These are phyloP conservation scores for Russula ochroleuca DNA, from an alignment of 768 basidiomycete genomes.

Conservation along the genomic window DNA sequence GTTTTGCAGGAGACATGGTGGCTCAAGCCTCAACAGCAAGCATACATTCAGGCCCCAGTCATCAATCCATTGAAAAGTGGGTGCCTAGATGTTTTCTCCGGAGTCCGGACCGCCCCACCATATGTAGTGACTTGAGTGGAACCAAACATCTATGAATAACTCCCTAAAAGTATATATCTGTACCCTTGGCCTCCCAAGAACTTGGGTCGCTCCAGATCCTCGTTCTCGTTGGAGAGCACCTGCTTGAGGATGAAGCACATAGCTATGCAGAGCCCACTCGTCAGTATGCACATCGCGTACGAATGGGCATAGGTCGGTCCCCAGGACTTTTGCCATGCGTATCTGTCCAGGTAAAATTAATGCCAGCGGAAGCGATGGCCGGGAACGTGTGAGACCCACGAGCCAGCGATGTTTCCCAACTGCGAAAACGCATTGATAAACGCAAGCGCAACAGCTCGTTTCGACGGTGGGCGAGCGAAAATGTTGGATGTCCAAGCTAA, in stretches of 20 bases:
- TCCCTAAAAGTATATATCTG: conserved; percentile 46
- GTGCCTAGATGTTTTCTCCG: too few relatives aligned
- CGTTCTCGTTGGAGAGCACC: conserved; percentile 34
- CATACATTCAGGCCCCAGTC: too few relatives aligned
- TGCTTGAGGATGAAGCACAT: conserved; percentile 38
- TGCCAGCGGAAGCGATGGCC: conserved; percentile 6
- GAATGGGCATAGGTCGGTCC: conserved; percentile 66
- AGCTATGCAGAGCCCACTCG: conserved; percentile 42
- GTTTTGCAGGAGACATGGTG: too few relatives aligned
- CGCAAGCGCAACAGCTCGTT: conserved; percentile 83
- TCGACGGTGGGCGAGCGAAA: conserved; percentile 77
- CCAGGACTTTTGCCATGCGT: conserved; percentile 65
- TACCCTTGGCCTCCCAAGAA: conserved; percentile 35
- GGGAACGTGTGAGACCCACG: conserved; percentile 46
- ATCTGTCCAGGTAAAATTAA: conserved; percentile 36
- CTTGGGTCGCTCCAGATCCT: conserved; percentile 39
- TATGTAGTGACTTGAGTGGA: too few relatives aligned
- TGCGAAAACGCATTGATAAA: conserved; percentile 78
- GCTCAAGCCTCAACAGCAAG: too few relatives aligned
- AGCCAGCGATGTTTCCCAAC: conserved; percentile 79
- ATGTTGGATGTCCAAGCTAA: conserved; percentile 51
- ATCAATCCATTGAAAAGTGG: too few relatives aligned
- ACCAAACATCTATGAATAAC: too few relatives aligned
- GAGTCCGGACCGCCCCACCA: too few relatives aligned
- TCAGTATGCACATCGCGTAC: conserved; percentile 67